Conservation (phyloP, 768 basidiomycete genomes). For the Dentipellis sp. region DNA sequence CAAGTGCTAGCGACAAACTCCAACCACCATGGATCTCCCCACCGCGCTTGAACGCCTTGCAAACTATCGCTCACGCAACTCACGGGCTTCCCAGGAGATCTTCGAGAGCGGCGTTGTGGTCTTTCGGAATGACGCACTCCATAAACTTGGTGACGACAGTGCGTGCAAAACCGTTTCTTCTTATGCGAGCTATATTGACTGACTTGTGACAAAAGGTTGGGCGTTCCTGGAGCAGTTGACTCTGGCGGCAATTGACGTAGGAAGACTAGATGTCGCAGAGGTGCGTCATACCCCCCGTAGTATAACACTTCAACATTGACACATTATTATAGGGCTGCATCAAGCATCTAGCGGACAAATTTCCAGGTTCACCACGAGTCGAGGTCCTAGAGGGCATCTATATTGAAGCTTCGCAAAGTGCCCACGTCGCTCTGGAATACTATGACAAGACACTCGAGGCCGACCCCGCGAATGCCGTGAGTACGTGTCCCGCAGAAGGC, state of each 20-base stretch:
- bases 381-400: constrained; percentile 71
- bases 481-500: constrained; percentile 19
- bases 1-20: too few species aligned
- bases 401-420: constrained; percentile 57
- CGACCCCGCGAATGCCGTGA: constrained; percentile 64
- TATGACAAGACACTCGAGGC: constrained; percentile 53
- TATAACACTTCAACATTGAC: background rate
- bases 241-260: constrained; percentile 70
- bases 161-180: constrained; percentile 7
- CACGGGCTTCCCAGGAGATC: constrained; percentile 24
- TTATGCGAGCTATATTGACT: background rate
- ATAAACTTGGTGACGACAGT: constrained; percentile 25
- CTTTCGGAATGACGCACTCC: constrained; percentile 20
- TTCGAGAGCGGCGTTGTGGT: constrained; percentile 24
- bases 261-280: constrained; percentile 63
- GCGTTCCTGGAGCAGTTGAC: constrained; percentile 73
- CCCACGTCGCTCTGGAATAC: constrained; percentile 48
- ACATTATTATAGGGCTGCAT: constrained; percentile 44
- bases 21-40: constrained; percentile 22
- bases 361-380: constrained; percentile 74
- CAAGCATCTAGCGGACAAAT: constrained; percentile 49
- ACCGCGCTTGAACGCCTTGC: constrained; percentile 26
- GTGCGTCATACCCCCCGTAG: constrained; percentile 32
- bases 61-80: constrained; percentile 22
- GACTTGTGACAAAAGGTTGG: constrained; percentile 46